Evolutionary conservation across 2,329 filamentous ascomycete genomes (phyloP), one percentile per base, ranked within the genome.

Genomic region (Xenoacremonium recifei): DNA sequence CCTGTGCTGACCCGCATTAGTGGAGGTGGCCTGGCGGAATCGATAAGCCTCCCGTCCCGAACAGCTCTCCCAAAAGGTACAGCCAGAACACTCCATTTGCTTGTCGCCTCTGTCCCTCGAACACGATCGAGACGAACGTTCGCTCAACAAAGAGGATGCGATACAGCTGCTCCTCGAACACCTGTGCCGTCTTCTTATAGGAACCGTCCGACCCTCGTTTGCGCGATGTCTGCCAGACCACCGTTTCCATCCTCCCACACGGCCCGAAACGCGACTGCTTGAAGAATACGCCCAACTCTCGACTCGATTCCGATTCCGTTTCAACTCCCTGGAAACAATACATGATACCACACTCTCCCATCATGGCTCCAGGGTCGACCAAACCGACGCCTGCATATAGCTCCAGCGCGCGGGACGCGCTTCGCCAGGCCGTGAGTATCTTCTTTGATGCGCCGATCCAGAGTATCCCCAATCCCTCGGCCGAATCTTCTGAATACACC

Each of bases 381-480:
- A 17, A 35, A 7, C 51, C 41, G 35, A 71, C 70, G 68, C 64
- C 68, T 17, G 33, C 46, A 17, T 70, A 70, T 49, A 69, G 60
- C 48, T 56, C 60, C 38, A 62, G 64, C 51, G 71, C 72, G 61
- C 75, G 78, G 66, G 65, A 62, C 50, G 77, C 79, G 62, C 72
- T 83, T 30, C 59, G 82, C 37, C 73, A 74, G 64, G 80, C 79
- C 66, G 75, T 80, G 58, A 52, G 66, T 59, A 27, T 47, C 44
- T 46, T 42, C 27, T 48, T 37, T 9, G 23, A 39, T 9, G 23
- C 42, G 11, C 33, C 21, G 33, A 17, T 35, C 33, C 31, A 21
- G 19, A 16, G 21, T 29, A 35, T 13, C 37, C 21, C 19, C 21
- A n/a, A 18, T 19, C 35, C 38, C 17, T 36, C 38, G 27, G 30